Base-by-base conservation (phyloP, 805 yeast genomes). In the Jamesozyma hellenica region DNA sequence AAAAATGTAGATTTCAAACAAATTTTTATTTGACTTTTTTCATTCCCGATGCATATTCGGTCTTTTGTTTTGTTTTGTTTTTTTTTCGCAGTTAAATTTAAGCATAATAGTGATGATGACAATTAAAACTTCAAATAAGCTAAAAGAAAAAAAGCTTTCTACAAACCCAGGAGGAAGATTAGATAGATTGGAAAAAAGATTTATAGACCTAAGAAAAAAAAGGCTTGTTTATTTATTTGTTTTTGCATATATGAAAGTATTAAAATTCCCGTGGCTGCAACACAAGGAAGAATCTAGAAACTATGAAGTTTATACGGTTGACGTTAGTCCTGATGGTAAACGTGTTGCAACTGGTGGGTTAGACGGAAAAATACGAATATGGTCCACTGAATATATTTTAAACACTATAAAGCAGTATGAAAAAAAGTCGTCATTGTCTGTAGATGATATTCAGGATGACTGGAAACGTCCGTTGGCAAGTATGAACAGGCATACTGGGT, bases 401-500 rank as follows among this genome's bases (percentile, higher is more conserved):
- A 63, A 67, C 32, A 76, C 69, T 49, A 58, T 61, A 3, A 16
- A 31, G 10, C 5, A 4, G 4, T 15, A 28, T 34, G 36, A 32
- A 5, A 46, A 40, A 6, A 36, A 49, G 31, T 30, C 37, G 17
- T 30, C 35, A 7, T 31, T 32, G 11, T 29, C 30, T 19, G 34
- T 38, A 31, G 34, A 38, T 9, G 26, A 42, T 7, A 34, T 47
- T 31, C 47, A 46, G 4, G 54, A 49, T 2, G 55, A 53, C 2
- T 38, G 45, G 41, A 45, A 51, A 51, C 59, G 73, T 23, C 94
- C 95, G 4, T 61, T 88, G 14, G 85, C 94, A 42, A 80, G 92
- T 21, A 85, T 92, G 95, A 80, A 92, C 29, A 73, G 96, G 40
- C 98, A 92, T 56, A 86, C 92, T 17, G 99, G 98, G 36, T 95